Evolutionary conservation across 148 eudicot species (phyloP), one percentile per base, ranked within the genome.

Genomic region (Persicaria tinctoria): DNA sequence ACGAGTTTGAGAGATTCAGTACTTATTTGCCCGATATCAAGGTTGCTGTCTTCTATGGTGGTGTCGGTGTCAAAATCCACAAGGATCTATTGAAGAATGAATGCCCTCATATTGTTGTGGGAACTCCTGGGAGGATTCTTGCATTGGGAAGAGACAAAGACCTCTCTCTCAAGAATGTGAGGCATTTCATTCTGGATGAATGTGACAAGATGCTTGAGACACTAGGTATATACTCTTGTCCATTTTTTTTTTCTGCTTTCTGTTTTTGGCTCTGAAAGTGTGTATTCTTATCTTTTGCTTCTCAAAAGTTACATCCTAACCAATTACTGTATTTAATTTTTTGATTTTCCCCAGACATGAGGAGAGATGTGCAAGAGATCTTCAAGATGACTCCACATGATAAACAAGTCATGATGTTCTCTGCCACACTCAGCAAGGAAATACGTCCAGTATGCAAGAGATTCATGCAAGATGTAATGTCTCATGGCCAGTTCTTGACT

Each of bases 361-460:
- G 98, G 87, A 93, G 87, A 80, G 97, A 93, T 74, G 97, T 93
- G 77, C 97, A 93, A 80, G 97, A 89, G 77, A 93, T 91, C 48
- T 93, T 93, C 86, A 93, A 89, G 86, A 93, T 91, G 98, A 93
- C 98, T 46, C 98, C 98, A 64, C 98, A 93, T 84, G 98, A 93
- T 76, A 93, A 93, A 85, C 98, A 93, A 88, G 98, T 93, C 70
- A 93, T 93, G 98, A 93, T 91, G 98, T 93, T 93, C 72, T 93
- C 98, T 4, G 98, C 98, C 59, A 93, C 97, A 16, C 90, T 93
- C 72, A 91, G 97, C 94, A 91, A 93, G 88, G 95, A 89, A 71
- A 93, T 93, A 80, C 98, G 98, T 9, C 98, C 98, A 20, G 92
- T 93, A 10, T 93, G 98, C 98, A 91, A 93, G 81, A 93, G 91